These are phyloP conservation scores for Emiliania huxleyi DNA, from an alignment of 78 protist genomes.

Conservation along the genomic window DNA sequence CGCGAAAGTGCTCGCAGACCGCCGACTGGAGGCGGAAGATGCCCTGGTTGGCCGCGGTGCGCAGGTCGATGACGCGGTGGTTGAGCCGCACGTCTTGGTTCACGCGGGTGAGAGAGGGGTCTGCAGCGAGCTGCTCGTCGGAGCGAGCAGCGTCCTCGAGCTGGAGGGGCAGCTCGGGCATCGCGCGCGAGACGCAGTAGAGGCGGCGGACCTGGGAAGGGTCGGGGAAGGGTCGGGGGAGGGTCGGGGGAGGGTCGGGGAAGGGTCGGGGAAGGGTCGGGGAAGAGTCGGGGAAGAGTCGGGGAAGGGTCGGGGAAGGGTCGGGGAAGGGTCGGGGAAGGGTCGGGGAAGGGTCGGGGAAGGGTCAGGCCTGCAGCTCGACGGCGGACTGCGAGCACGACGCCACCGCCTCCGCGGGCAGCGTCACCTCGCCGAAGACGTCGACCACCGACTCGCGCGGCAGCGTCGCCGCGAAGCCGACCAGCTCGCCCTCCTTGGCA, in stretches of 20 bases:
- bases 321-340: too few species aligned
- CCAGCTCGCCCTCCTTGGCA: background rate
- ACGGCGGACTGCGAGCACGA: background rate
- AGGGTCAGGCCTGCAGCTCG: too few species aligned
- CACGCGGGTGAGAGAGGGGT: slow-evolving; percentile 36
- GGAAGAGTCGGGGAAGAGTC: too few species aligned
- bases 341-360: too few species aligned
- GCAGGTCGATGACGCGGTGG: slow-evolving; percentile 87
- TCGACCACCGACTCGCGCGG: background rate
- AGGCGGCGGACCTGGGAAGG: too few species aligned
- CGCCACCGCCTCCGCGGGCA: background rate
- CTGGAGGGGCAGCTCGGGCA: slow-evolving; percentile 38
- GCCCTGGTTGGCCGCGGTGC: slow-evolving; percentile 46
- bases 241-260: too few species aligned
- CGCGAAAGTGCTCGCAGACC: background rate
- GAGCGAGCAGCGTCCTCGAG: slow-evolving; percentile 79
- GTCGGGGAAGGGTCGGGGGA: too few species aligned
- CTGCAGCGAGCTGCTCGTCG: slow-evolving; percentile 21
- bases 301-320: too few species aligned
- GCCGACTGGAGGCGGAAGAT: background rate
- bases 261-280: too few species aligned
- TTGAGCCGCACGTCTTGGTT: slow-evolving; percentile 77
- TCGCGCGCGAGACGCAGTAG: background rate
- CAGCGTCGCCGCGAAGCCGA: background rate
- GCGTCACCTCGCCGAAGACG: background rate